phyloP scores from a whole-genome alignment of 768 basidiomycete genomes.

The Lentinula sp. region DNA sequence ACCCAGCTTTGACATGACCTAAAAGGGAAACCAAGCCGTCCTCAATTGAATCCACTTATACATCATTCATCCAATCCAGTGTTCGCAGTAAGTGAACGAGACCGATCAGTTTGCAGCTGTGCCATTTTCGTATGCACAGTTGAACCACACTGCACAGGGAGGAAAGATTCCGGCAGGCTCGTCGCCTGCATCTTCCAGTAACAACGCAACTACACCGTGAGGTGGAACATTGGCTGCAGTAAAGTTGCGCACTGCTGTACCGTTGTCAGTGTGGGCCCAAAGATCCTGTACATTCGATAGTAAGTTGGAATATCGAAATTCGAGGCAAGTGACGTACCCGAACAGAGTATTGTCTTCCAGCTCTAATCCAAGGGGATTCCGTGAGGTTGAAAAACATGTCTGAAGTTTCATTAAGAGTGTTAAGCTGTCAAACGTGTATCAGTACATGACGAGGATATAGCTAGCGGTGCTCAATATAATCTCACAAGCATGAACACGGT shows the following conservation, averaged over 20 bases:
- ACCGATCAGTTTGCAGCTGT: conserved; percentile 14
- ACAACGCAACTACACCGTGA: conserved; percentile 50
- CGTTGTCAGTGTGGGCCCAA: conserved; percentile 51
- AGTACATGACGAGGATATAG: not conserved
- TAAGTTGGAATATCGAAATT: too few relatives aligned
- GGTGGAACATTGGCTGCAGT: conserved; percentile 39
- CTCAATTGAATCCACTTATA: too few relatives aligned
- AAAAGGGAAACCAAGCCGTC: too few relatives aligned
- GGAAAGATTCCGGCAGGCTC: conserved; percentile 45
- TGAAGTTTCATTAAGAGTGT: conserved; percentile 45
- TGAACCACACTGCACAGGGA: conserved; percentile 44
- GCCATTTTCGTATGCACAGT: conserved; percentile 44
- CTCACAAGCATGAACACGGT: conserved; percentile 60
- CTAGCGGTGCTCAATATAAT: not conserved
- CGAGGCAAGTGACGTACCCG: conserved; percentile 30
- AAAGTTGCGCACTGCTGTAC: conserved; percentile 45
- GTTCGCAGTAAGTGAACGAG: too few relatives aligned
- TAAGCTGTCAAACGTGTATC: conserved; percentile 32
- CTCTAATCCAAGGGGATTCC: conserved; percentile 61
- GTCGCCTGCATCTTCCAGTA: conserved; percentile 44
- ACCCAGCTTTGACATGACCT: too few relatives aligned
- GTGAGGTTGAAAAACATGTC: conserved; percentile 53
- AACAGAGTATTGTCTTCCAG: conserved; percentile 54
- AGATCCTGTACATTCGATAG: conserved; percentile 31
- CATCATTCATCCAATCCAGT: too few relatives aligned